These are phyloP conservation scores for Cladosporium sp. DNA, from an alignment of 2,329 filamentous ascomycete genomes.

Conservation along the genomic window DNA sequence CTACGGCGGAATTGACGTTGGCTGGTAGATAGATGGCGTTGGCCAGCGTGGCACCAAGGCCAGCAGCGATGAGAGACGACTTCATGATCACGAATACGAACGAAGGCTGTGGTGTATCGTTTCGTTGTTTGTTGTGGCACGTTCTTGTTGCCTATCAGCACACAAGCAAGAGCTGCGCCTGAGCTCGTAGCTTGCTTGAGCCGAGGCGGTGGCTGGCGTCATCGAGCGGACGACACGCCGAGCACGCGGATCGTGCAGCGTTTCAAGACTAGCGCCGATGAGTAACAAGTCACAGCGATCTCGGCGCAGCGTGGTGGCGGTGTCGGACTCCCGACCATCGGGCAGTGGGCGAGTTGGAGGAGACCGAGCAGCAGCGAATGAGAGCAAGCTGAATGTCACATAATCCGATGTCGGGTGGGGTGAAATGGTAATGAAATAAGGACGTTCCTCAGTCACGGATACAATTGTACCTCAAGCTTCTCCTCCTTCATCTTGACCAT, in stretches of 20 bases:
- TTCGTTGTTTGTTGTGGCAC: neutral
- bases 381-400: conserved; percentile 7
- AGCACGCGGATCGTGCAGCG: neutral
- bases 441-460: neutral
- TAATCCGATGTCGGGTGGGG: conserved; percentile 11
- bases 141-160: neutral
- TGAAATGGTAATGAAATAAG: neutral
- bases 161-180: neutral
- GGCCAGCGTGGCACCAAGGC: conserved; percentile 20
- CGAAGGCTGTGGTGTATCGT: neutral
- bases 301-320: neutral
- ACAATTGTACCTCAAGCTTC: neutral
- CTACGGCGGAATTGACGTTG: conserved; percentile 17
- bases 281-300: neutral
- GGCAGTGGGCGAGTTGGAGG: neutral
- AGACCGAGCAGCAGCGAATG: conserved; percentile 1
- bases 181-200: neutral
- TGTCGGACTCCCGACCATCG: neutral
- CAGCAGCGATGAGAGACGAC: conserved; percentile 15
- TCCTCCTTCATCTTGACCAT: neutral
- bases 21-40: conserved; percentile 21
- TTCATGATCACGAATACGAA: conserved; percentile 18
- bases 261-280: neutral
- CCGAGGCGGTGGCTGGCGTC: conserved; percentile 7
- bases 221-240: neutral